Evolutionary conservation across 352 stramenopile genomes (phyloP).

Genomic region (Globisporangium spiculum): DNA sequence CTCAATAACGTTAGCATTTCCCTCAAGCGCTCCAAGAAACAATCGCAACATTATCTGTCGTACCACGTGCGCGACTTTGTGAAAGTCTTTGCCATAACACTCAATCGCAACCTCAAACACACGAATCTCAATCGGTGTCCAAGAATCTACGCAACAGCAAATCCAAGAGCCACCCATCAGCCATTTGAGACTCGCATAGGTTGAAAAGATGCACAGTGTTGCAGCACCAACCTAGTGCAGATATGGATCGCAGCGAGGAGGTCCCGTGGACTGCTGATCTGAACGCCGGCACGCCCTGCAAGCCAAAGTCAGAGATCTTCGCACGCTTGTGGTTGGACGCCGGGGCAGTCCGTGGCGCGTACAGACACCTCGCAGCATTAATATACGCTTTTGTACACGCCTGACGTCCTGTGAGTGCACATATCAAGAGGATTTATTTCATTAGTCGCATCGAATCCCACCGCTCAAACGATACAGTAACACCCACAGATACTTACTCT

Average conservation of each 20-base stretch:
- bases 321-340: constrained; percentile 47
- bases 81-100: constrained; percentile 84
- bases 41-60: background rate
- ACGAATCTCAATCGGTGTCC: constrained; percentile 76
- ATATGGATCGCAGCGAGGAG: constrained; percentile 39
- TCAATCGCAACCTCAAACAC: constrained; percentile 86
- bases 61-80: constrained; percentile 67
- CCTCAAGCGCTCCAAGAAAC: background rate
- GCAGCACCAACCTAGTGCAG: constrained; percentile 5
- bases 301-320: constrained; percentile 49
- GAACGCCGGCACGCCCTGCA: constrained; percentile 45
- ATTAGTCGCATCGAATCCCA: background rate
- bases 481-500: constrained; percentile 27
- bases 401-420: constrained; percentile 44
- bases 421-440: background rate
- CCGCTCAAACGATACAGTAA: constrained; percentile 10
- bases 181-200: background rate
- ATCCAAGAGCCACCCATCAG: background rate
- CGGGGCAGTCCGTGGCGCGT: constrained; percentile 27
- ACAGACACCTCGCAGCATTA: constrained; percentile 52
- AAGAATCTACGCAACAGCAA: constrained; percentile 48
- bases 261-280: constrained; percentile 51
- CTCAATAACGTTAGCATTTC: background rate
- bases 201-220: background rate
- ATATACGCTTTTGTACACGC: constrained; percentile 68